These are phyloP conservation scores for Rhizopogon vinicolor DNA, from an alignment of 768 basidiomycete genomes.

Conservation along the genomic window DNA sequence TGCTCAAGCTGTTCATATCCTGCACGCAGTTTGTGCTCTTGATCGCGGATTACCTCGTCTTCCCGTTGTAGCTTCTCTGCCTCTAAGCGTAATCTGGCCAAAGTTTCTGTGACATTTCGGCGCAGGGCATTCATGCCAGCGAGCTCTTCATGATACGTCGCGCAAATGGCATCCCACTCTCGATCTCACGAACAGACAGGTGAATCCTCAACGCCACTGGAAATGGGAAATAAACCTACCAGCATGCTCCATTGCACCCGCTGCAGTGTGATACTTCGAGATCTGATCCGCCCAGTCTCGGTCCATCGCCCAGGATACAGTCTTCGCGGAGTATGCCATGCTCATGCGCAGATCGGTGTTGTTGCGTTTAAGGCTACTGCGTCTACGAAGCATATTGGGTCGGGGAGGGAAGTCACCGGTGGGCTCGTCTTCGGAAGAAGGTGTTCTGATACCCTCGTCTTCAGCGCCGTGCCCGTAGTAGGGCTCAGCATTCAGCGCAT, in stretches of 20 bases:
- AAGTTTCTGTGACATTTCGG: conserved; percentile 41
- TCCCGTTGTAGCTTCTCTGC: conserved; percentile 37
- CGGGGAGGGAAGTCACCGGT: conserved; percentile 23
- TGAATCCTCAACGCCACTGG: background rate
- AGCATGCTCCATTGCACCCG: conserved; percentile 36
- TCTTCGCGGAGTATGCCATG: conserved; percentile 50
- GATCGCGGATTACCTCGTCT: conserved; percentile 34
- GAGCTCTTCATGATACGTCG: conserved; percentile 59
- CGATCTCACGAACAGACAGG: conserved; percentile 33
- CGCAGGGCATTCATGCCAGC: conserved; percentile 53
- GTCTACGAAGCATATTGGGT: conserved; percentile 38
- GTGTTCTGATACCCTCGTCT: conserved; percentile 21
- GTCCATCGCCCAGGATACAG: conserved; percentile 75
- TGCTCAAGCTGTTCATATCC: conserved; percentile 37
- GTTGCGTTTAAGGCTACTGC: conserved; percentile 63
- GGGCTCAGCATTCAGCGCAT: conserved; percentile 9
- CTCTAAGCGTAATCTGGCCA: conserved; percentile 34
- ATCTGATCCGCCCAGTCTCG: conserved; percentile 55
- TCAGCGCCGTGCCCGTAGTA: conserved; percentile 9
- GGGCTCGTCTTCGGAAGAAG: conserved; percentile 30
- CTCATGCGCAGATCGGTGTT: conserved; percentile 43
- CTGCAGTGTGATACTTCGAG: conserved; percentile 38
- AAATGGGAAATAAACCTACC: conserved; percentile 21
- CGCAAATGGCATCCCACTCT: conserved; percentile 56
- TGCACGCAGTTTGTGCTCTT: conserved; percentile 34